phyloP scores from a whole-genome alignment of 2,329 filamentous ascomycete species.

The Fusarium sp. region DNA sequence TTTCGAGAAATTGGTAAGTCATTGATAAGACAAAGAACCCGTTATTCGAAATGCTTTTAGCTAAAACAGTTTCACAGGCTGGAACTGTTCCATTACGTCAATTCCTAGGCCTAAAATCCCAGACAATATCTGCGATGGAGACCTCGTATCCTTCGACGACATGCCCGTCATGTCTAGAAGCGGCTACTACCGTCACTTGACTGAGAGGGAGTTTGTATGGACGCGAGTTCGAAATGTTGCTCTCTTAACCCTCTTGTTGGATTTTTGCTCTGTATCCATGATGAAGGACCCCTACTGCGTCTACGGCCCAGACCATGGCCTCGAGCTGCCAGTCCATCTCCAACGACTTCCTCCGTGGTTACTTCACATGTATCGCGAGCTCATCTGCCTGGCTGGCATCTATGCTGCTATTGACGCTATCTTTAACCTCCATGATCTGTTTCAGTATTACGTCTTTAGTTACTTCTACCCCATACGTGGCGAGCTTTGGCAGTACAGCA shows the following conservation, averaged over 20 bases:
- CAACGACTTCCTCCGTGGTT: slow-evolving; percentile 55
- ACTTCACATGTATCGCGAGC: slow-evolving; percentile 66
- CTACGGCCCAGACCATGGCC: slow-evolving; percentile 57
- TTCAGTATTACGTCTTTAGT: slow-evolving; percentile 61
- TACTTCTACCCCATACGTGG: slow-evolving; percentile 62
- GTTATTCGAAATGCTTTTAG: neutral
- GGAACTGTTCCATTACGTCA: slow-evolving; percentile 65
- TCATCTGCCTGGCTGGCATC: slow-evolving; percentile 66
- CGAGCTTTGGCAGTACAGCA: slow-evolving; percentile 64
- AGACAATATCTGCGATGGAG: slow-evolving; percentile 46
- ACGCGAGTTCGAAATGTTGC: slow-evolving; percentile 59
- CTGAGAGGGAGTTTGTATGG: slow-evolving; percentile 58
- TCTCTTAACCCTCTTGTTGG: slow-evolving; percentile 73
- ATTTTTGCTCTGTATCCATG: slow-evolving; percentile 74
- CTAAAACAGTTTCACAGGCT: slow-evolving; percentile 52
- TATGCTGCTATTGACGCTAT: slow-evolving; percentile 69
- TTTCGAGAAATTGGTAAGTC: slow-evolving; percentile 65
- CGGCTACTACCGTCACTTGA: slow-evolving; percentile 59
- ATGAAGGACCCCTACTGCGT: slow-evolving; percentile 84
- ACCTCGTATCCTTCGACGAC: slow-evolving; percentile 54
- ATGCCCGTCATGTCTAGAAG: slow-evolving; percentile 56
- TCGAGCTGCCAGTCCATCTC: slow-evolving; percentile 56
- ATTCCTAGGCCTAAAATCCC: slow-evolving; percentile 61
- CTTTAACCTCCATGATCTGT: slow-evolving; percentile 69
- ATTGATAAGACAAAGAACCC: neutral